Conservation (phyloP, 23 red algal species). For the Agarophyton chilense region DNA sequence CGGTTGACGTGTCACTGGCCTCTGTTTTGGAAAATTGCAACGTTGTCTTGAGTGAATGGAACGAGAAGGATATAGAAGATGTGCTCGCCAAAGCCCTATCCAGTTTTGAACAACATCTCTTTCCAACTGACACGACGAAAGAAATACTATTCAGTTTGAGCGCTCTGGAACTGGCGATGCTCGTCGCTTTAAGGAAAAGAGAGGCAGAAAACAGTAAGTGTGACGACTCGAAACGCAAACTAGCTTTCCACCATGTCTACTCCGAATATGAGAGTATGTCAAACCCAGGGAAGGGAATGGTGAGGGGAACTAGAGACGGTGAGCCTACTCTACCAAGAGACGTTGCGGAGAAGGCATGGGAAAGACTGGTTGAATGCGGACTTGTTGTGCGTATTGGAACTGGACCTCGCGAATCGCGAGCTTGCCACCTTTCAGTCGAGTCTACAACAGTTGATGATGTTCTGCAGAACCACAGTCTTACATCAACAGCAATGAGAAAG, state of each 20-base stretch:
- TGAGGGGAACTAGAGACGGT: slow-evolving; percentile 13
- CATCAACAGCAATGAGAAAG: slow-evolving; percentile 13
- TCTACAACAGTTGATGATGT: slow-evolving; percentile 1
- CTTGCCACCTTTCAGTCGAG: neutral
- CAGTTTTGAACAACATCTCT: neutral
- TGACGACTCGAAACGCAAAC: slow-evolving; percentile 24
- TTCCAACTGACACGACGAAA: neutral
- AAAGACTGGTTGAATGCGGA: slow-evolving; percentile 38
- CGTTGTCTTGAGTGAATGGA: neutral
- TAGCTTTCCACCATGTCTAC: slow-evolving; percentile 16
- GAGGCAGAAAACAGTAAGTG: neutral
- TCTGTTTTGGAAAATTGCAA: neutral
- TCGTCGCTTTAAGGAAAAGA: slow-evolving; percentile 17
- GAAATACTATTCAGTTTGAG: slow-evolving; percentile 13
- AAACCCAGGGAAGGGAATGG: slow-evolving; percentile 19
- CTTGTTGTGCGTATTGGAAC: slow-evolving; percentile 19
- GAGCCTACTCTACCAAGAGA: slow-evolving; percentile 23
- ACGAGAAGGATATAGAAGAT: neutral
- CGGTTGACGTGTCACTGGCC: slow-evolving; percentile 23
- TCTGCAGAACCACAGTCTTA: neutral
- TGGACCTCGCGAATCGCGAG: slow-evolving; percentile 30
- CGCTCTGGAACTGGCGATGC: slow-evolving; percentile 21
- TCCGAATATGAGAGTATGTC: slow-evolving; percentile 16
- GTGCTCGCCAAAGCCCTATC: neutral
- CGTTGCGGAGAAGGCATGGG: slow-evolving; percentile 50